Evolutionary conservation across 768 basidiomycete species (phyloP), one percentile per base, ranked within the genome.

Genomic region (Boletus rex-veris): DNA sequence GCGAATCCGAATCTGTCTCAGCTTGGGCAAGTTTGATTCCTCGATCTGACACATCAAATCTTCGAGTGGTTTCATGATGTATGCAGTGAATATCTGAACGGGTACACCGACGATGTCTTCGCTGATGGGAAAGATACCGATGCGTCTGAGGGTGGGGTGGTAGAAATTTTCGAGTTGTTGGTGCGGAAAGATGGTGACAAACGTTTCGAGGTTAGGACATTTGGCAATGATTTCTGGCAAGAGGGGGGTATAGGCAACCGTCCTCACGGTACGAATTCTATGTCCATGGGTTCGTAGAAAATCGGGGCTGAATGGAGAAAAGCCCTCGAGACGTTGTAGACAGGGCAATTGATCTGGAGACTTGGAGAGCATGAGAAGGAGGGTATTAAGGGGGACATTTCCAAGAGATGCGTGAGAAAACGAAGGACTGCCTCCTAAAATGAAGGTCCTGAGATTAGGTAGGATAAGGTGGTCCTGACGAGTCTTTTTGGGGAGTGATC

Each of bases 51-150:
- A 63, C 58, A 78, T 64, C 12, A 77, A 51, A n/a, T 61, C 64
- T 26, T 76, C 74, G 18, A 78, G 65, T 7, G 76, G 76, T 18
- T 57, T 63, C 62, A 80, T 66, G 28, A 80, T 71, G 19, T 76
- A 76, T 19, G 66, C 62, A 5, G 63, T 58, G 43, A 74, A 77
- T 41, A 77, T 64, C 24, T 66, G 67, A 9, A 56, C 48, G 2
- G 77, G 78, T 3, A 75, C 75, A 2, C 59, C 63, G 10, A 73
- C 64, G 7, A 63, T 36, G 24, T 76, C 66, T 19, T 77, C 77
- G 37, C 70, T 66, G 31, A 69, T 59, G n/a, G 78, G 77, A 18
- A 72, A 65, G 47, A 80, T 73, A 35, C 76, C 77, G 16, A 80
- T 77, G n/a, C 73, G 71, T 38, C 65, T 59, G 3, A 80, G 56